Base-by-base conservation (phyloP, 2,329 filamentous ascomycete genomes). In the Escovopsis weberi region DNA sequence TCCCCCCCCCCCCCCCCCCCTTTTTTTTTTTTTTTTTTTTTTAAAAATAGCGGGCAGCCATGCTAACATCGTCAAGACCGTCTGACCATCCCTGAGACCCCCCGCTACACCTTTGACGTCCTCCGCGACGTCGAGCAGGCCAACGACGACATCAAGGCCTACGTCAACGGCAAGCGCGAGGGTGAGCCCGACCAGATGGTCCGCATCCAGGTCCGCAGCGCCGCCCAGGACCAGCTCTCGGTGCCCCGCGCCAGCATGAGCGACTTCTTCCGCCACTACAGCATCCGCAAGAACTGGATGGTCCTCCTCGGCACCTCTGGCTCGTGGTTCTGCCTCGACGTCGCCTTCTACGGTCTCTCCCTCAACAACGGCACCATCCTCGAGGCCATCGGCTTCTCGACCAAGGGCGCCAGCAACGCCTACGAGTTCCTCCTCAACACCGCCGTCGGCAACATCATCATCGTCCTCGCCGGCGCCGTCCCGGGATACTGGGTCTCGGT, bases 101-200 rank as follows among this genome's bases (percentile, higher is more conserved):
- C 85, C 41, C 82, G 85, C 26, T 93, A 91, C 65, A 91, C 85
- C 26, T 89, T 91, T 53, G 85, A 91, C 56, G 75, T 91, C 19
- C 72, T 77, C 40, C 78, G 76, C 37, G 83, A 91, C 54, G 70
- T 85, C 34, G 74, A 84, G 53, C 80, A 85, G 65, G 85, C 76
- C 36, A 72, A 77, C 42, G 76, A 75, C 38, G 85, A 91, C 50
- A 74, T 81, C 50, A 74, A 78, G 55, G 78, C 80, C n/a, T 91
- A 89, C 62, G 74, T 85, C 42, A 66, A 65, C 30, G 82, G 82
- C 46, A 71, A 75, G 58, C 58, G 51, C 7, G 74, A 81, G 52
- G 80, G 78, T 35, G 55, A 72, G 8, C 70, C 80, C 1, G 82
- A 89, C 49, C 78, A 84, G 52, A 63, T 85, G 37, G 60, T 69